phyloP scores from a whole-genome alignment of 2,329 filamentous ascomycete species.

The Chrysoporthe deuterocubensis region DNA sequence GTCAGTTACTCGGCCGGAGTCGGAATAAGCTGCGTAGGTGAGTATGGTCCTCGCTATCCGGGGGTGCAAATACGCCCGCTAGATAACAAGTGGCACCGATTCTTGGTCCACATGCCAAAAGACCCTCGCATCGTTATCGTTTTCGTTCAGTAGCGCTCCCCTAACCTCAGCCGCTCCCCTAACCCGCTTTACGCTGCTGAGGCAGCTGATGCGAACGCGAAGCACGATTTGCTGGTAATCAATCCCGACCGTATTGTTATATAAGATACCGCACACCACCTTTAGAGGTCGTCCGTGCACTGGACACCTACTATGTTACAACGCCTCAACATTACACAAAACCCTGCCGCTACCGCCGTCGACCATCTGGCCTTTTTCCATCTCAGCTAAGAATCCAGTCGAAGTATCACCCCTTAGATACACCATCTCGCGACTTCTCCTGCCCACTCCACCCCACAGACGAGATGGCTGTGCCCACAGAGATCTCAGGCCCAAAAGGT shows the following conservation, averaged over 20 bases:
- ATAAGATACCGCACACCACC: background rate
- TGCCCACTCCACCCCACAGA: background rate
- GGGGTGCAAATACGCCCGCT: background rate
- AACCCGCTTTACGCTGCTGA: background rate
- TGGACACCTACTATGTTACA: background rate
- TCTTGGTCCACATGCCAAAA: background rate
- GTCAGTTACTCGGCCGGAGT: background rate
- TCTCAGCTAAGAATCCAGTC: background rate
- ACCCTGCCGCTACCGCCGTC: background rate
- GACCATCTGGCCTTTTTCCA: background rate
- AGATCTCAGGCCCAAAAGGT: constrained; percentile 29
- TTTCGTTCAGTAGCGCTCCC: background rate
- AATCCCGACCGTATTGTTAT: background rate
- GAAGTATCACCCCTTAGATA: background rate
- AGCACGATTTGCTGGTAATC: background rate
- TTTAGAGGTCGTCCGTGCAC: background rate
- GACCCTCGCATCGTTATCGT: background rate
- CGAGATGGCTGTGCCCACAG: constrained; percentile 2
- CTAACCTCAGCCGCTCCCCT: background rate
- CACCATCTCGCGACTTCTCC: background rate
- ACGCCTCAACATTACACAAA: background rate
- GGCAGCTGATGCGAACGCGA: background rate
- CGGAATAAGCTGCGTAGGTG: background rate
- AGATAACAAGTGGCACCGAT: background rate
- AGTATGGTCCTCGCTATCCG: background rate